Conservation (phyloP, 805 yeast genomes). For the Wickerhamiella cacticola region DNA sequence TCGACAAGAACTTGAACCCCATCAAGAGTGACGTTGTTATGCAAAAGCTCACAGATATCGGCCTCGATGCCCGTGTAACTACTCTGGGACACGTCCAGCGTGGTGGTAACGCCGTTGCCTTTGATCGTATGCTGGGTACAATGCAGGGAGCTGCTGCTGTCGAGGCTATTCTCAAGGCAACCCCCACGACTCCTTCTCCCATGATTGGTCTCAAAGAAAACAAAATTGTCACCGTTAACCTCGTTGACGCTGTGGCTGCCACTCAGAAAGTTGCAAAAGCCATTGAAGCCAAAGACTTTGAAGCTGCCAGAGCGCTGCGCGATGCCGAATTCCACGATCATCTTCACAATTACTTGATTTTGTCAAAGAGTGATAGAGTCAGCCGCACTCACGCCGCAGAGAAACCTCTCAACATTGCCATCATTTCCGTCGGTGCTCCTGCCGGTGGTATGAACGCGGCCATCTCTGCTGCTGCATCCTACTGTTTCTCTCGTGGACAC, state of each 20-base stretch:
- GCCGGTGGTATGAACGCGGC: constrained; percentile 95
- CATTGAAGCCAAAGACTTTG: constrained; percentile 65
- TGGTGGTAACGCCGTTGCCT: constrained; percentile 97
- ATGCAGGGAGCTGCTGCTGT: constrained; percentile 97
- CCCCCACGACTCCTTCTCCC: constrained; percentile 89
- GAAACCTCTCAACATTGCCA: constrained; percentile 52
- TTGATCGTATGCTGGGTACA: constrained; percentile 82
- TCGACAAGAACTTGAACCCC: constrained; percentile 66
- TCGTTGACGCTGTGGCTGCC: constrained; percentile 78
- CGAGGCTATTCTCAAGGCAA: constrained; percentile 74
- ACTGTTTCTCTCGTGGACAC: constrained; percentile 84
- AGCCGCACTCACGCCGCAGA: constrained; percentile 35
- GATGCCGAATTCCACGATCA: constrained; percentile 82
- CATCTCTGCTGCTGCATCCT: constrained; percentile 76
- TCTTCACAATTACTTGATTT: constrained; percentile 55
- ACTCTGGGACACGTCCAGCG: constrained; percentile 96
- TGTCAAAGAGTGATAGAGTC: constrained; percentile 62
- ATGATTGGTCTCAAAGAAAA: constrained; percentile 85
- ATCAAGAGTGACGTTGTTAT: constrained; percentile 72
- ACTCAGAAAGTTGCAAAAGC: constrained; percentile 89
- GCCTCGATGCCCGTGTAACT: constrained; percentile 89
- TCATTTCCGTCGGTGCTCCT: constrained; percentile 92
- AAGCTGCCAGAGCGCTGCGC: constrained; percentile 73
- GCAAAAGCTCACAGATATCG: constrained; percentile 68
- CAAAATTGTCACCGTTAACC: constrained; percentile 69